Evolutionary conservation across 768 basidiomycete genomes (phyloP).

Genomic region (Phylloporus rhodoxanthus): DNA sequence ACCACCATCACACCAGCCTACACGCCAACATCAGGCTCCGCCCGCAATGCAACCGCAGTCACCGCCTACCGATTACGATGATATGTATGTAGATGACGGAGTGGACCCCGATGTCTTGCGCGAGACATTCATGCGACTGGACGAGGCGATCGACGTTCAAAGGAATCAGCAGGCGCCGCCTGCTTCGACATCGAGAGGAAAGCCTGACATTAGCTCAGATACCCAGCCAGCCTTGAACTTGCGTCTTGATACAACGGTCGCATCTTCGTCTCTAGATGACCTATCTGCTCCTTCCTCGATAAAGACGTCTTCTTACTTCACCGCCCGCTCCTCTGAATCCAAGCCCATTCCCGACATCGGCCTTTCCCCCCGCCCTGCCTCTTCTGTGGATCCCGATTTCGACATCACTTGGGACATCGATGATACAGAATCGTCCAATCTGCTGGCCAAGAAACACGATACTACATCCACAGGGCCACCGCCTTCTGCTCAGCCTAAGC

Average conservation of each 20-base stretch:
- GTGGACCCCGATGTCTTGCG: slow-evolving; percentile 27
- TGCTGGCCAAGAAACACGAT: slow-evolving; percentile 1
- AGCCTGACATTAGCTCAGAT: not conserved
- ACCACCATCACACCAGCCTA: slow-evolving; percentile 15
- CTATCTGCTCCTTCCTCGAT: slow-evolving; percentile 3
- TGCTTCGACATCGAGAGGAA: slow-evolving; percentile 2
- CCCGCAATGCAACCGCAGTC: slow-evolving; percentile 6
- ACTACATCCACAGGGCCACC: slow-evolving; percentile 9
- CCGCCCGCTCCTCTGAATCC: slow-evolving; percentile 2
- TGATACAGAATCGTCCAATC: slow-evolving; percentile 21
- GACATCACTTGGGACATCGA: slow-evolving; percentile 28
- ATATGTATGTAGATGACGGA: slow-evolving; percentile 24
- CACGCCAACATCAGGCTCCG: slow-evolving; percentile 10
- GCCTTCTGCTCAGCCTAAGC: not conserved
- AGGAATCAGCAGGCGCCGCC: not conserved
- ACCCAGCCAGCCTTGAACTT: not conserved
- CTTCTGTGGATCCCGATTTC: slow-evolving; percentile 11
- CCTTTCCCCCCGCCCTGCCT: slow-evolving; percentile 27
- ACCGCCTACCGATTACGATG: slow-evolving; percentile 14
- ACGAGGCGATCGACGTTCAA: slow-evolving; percentile 9
- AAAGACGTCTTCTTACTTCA: slow-evolving; percentile 20
- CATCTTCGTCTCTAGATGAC: slow-evolving; percentile 10
- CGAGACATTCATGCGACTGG: slow-evolving; percentile 18
- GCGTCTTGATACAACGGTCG: not conserved
- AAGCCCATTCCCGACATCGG: slow-evolving; percentile 22